These are phyloP conservation scores for Pseudonitzschia multiseries DNA, from an alignment of 108 stramenopile species.

Conservation along the genomic window DNA sequence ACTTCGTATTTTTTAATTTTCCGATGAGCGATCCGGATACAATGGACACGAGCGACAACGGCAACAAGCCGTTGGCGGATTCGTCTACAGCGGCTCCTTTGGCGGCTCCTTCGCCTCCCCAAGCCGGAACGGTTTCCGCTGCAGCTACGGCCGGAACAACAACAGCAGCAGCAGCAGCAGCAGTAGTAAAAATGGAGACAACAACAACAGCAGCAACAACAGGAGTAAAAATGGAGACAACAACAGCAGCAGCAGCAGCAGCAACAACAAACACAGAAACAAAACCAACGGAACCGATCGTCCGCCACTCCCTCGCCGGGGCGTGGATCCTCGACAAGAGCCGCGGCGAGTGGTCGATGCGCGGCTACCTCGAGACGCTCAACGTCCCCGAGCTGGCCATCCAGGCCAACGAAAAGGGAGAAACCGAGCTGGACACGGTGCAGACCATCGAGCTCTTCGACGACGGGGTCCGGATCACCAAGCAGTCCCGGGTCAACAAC, in stretches of 20 bases:
- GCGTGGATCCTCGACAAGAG: conserved; percentile 79
- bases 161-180: not conserved
- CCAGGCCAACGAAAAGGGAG: conserved; percentile 87
- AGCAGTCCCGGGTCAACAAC: conserved; percentile 75
- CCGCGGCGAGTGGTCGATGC: conserved; percentile 70
- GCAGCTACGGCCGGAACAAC: no score
- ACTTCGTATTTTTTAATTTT: not conserved
- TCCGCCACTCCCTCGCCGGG: conserved; percentile 58
- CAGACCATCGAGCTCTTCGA: conserved; percentile 52
- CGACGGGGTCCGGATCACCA: conserved; percentile 56
- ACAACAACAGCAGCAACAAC: not conserved
- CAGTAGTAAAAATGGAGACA: no score
- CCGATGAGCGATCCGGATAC: not conserved
- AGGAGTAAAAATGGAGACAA: no score
- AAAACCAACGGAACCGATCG: not conserved
- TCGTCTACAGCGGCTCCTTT: not conserved
- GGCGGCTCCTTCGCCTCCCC: not conserved
- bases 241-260: not conserved
- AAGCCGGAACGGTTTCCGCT: not conserved
- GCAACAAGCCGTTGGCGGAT: not conserved
- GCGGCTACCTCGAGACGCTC: conserved; percentile 77
- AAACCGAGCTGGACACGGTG: conserved; percentile 71
- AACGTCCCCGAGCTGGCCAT: conserved; percentile 79
- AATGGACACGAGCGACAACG: not conserved
- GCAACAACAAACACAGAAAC: not conserved